Conservation (phyloP, 2,329 filamentous ascomycete genomes). For the Oidium heveae region DNA sequence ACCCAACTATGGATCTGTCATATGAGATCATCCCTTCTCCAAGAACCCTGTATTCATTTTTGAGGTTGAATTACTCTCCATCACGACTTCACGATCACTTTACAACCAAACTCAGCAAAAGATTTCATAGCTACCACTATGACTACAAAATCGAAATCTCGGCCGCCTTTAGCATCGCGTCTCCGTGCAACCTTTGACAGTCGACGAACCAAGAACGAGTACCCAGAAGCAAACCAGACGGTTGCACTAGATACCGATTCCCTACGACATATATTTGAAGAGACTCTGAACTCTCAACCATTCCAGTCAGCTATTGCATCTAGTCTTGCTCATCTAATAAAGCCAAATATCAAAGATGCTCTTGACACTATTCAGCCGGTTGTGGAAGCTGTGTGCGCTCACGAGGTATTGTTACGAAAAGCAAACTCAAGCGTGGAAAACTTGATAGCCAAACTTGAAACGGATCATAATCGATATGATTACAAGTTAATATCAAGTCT, state of each 20-base stretch:
- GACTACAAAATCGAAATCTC: slow-evolving; percentile 5
- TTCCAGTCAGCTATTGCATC: slow-evolving; percentile 13
- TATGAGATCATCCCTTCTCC: too few relatives aligned
- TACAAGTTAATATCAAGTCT: not conserved
- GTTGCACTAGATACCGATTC: slow-evolving; percentile 5
- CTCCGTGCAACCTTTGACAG: slow-evolving; percentile 12
- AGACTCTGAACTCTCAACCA: slow-evolving; percentile 10
- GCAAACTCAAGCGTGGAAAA: slow-evolving; percentile 13
- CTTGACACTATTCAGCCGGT: slow-evolving; percentile 14
- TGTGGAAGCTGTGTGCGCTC: slow-evolving; percentile 13
- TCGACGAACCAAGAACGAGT: slow-evolving; percentile 7
- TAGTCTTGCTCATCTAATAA: slow-evolving; percentile 11
- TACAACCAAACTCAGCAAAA: too few relatives aligned
- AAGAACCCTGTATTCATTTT: too few relatives aligned
- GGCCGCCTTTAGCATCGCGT: slow-evolving; percentile 12
- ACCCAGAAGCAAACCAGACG: slow-evolving; percentile 3
- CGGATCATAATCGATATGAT: not conserved
- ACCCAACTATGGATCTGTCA: too few relatives aligned
- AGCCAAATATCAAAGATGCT: slow-evolving; percentile 12
- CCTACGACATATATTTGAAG: slow-evolving; percentile 9
- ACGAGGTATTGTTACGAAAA: slow-evolving; percentile 12
- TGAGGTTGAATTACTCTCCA: too few relatives aligned
- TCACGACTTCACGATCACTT: too few relatives aligned
- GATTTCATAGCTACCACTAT: too few relatives aligned
- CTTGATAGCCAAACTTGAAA: slow-evolving; percentile 5